These are phyloP conservation scores for Psilocybe mexicana DNA, from an alignment of 1,284 basidiomycete genomes.

Conservation along the genomic window DNA sequence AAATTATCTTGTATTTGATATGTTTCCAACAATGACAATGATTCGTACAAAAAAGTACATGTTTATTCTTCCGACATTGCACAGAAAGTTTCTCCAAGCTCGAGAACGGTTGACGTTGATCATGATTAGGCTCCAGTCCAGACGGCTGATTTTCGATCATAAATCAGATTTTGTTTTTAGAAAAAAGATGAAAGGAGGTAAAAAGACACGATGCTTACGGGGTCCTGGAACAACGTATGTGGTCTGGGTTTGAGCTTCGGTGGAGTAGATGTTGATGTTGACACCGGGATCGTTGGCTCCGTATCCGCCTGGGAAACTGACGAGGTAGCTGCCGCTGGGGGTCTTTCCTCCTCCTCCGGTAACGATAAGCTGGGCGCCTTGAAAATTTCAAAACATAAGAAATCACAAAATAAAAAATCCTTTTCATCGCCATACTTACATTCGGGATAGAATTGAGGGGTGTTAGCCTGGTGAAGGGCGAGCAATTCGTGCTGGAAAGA, in stretches of 20 bases:
- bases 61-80: too few species aligned
- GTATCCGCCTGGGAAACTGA: constrained; percentile 33
- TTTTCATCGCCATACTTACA: constrained; percentile 19
- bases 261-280: constrained; percentile 34
- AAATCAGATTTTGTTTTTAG: background rate
- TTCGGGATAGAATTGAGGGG: constrained; percentile 38
- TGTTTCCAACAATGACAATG: too few species aligned
- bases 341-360: constrained; percentile 32
- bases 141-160: constrained; percentile 24
- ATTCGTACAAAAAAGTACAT: too few species aligned
- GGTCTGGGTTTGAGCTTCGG: constrained; percentile 25
- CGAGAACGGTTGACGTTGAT: background rate
- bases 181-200: too few species aligned
- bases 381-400: background rate
- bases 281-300: constrained; percentile 30
- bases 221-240: constrained; percentile 35
- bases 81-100: background rate
- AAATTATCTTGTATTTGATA: too few species aligned
- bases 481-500: constrained; percentile 36
- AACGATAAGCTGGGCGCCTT: constrained; percentile 32
- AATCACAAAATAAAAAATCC: background rate
- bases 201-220: constrained; percentile 19
- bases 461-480: constrained; percentile 38
- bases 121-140: constrained; percentile 28
- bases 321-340: constrained; percentile 26